Conservation (phyloP, 805 yeast genomes). For the Tetrapisispora phaffii region DNA sequence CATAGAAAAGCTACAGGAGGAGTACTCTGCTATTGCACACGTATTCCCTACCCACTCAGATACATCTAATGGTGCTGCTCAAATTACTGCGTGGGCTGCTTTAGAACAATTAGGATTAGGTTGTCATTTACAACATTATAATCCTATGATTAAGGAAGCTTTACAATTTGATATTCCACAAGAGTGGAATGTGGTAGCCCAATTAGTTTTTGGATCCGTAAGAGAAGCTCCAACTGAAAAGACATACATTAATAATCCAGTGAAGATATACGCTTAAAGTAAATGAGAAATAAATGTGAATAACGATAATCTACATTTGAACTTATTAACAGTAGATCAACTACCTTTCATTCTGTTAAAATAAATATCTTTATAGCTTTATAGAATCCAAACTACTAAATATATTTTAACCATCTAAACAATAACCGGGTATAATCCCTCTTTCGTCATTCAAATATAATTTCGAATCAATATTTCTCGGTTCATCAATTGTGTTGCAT, state of each 20-base stretch:
- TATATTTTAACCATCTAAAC: constrained; percentile 13
- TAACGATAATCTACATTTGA: background rate
- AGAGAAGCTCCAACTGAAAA: constrained; percentile 32
- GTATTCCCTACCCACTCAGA: constrained; percentile 41
- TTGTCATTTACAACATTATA: constrained; percentile 46
- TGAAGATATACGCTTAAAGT: constrained; percentile 26
- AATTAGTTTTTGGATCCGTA: constrained; percentile 42
- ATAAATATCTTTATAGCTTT: background rate
- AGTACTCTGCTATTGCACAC: constrained; percentile 35
- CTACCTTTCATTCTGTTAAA: background rate
- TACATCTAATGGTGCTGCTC: constrained; percentile 41
- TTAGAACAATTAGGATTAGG: constrained; percentile 38
- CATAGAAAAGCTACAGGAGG: constrained; percentile 33
- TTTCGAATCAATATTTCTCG: constrained; percentile 8
- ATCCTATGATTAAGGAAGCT: constrained; percentile 34
- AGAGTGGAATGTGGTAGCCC: constrained; percentile 39
- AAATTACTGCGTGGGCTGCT: constrained; percentile 42
- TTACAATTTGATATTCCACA: constrained; percentile 33
- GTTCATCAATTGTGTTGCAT: background rate
- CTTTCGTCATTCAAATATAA: constrained; percentile 30
- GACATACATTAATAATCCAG: constrained; percentile 35
- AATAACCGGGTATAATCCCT: constrained; percentile 35
- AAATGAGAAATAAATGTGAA: background rate
- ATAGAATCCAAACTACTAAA: background rate
- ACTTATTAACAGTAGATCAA: background rate